Evolutionary conservation across 164 flowering plant species (phyloP), one percentile per base, ranked within the genome.

Genomic region (Tinospora cordifolia): DNA sequence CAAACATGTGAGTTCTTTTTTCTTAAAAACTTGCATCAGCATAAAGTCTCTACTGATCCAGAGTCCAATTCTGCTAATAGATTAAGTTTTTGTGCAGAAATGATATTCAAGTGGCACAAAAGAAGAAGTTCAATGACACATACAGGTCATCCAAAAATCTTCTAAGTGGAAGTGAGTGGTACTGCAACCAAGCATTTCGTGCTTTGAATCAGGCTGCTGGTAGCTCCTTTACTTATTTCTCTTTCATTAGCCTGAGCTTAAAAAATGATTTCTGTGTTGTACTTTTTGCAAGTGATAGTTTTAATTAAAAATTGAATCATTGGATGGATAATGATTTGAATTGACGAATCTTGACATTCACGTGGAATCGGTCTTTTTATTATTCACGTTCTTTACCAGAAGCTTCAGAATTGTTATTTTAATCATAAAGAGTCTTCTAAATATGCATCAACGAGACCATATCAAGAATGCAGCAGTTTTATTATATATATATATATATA

Each of bases 201-300:
- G 96, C 98, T 79, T 77, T 95, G 34, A 95, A 95, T 81, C 99
- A 95, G 79, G 99, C 99, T 67, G 84, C 89, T 76, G 99, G 99
- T 94, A 80, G 69, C 49, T 66, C 38, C 51, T 51, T 8, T 47
- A 34, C 17, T 62, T 57, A 36, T 40, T 24, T 62, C 27, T 65
- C 57, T 62, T 25, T 65, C 36, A 51, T 22, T n/a, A 4, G 8
- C 19, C 59, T 7, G 19, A 15, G 59, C 21, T 51, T 2, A 7
- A 1, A 51, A 17, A n/a, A 51, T 51, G 7, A 15, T 51, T 51
- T 51, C 59, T 51, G 17, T 41, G 46, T 41, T 41, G 46, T 41
- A 4, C 13, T 8, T 41, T 41, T 0, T 41, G 46, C 6, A 41
- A 41, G 13, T 41, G 8, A 41, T 41, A 41, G 46, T 41, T 41